These are phyloP conservation scores for Fraxinus greggii DNA, from an alignment of 305 asterid species.

Conservation along the genomic window DNA sequence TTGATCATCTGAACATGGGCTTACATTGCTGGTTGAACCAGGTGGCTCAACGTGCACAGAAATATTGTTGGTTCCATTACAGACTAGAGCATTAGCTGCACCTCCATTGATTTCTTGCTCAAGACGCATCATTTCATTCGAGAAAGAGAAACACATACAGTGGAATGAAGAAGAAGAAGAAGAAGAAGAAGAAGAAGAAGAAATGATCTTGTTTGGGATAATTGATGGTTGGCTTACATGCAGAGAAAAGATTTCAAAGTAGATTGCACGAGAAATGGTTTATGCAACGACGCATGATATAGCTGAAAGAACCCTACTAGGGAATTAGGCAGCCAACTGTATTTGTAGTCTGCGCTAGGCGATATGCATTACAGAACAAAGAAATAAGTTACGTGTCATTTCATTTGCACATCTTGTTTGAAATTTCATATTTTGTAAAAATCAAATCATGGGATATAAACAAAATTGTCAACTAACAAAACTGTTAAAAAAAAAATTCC, in stretches of 20 bases:
- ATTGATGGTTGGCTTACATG: constrained; percentile 32
- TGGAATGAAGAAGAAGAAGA: background rate
- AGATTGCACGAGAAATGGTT: constrained; percentile 52
- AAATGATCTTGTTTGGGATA: background rate
- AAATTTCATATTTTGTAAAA: too few relatives aligned
- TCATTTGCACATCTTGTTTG: too few relatives aligned
- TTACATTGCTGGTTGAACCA: constrained; percentile 41
- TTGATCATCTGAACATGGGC: constrained; percentile 41
- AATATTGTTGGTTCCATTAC: constrained; percentile 31
- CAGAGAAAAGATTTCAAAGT: constrained; percentile 31
- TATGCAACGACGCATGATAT: constrained; percentile 26
- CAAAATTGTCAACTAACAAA: too few relatives aligned
- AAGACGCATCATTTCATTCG: constrained; percentile 62
- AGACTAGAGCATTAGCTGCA: constrained; percentile 24
- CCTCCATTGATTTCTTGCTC: constrained; percentile 52
- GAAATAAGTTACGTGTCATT: too few relatives aligned
- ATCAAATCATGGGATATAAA: too few relatives aligned
- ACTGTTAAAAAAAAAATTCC: background rate
- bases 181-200: constrained; percentile 9
- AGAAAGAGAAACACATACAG: background rate
- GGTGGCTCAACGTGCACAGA: constrained; percentile 46
- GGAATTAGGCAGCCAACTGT: constrained; percentile 15
- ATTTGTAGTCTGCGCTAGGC: background rate
- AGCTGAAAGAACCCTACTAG: constrained; percentile 13
- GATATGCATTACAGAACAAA: background rate